Base-by-base conservation (phyloP, 208 protist genomes). In the Acanthamoeba royreba region DNA sequence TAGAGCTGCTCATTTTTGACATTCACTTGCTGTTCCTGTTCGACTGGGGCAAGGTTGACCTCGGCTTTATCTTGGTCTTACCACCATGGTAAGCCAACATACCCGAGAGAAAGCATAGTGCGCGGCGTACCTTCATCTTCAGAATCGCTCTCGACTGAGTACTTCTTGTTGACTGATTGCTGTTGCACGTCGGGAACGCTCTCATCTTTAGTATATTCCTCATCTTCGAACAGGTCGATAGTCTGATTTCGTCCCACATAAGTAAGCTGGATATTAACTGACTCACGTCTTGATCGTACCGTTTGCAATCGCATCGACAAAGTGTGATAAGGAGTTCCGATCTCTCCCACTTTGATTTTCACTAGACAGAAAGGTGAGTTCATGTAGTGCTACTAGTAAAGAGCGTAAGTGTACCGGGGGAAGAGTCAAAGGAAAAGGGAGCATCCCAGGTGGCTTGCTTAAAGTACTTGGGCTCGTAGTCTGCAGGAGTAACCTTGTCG, bases 391-490 rank as follows among this genome's bases (percentile, higher is more conserved):
- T 83, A n/a, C 7, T 2, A 33, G 11, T 19, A 86, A 4, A 28
- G 4, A 17, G 11, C 17, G 11, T 53, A 25, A 25, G 22, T 25
- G 13, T 58, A 86, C 77, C 77, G 4, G 81, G 81, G 3, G 81
- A 89, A 13, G 81, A 89, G 28, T 89, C 81, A 28, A 89, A 89
- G 28, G 31, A 4, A 40, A 89, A 89, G 81, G 81, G 81, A 22
- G 53, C 81, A 63, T 89, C 81, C 81, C 81, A 89, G n/a, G 81
- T 89, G 1, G 81, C 81, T n/a, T 55, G 53, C 81, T 89, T 89
- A 49, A 89, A 89, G 47, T 89, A 89, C 38, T 89, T 89, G 35
- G 81, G 81, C 53, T 89, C 81, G 35, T 89, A 89, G 1, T 89
- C 81, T 7, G 17, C 46, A 17, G 81, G 81, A 43, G 81, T 89